phyloP scores from a whole-genome alignment of 176 grass and related monocot genomes.

The Echinochloa phyllopogon region DNA sequence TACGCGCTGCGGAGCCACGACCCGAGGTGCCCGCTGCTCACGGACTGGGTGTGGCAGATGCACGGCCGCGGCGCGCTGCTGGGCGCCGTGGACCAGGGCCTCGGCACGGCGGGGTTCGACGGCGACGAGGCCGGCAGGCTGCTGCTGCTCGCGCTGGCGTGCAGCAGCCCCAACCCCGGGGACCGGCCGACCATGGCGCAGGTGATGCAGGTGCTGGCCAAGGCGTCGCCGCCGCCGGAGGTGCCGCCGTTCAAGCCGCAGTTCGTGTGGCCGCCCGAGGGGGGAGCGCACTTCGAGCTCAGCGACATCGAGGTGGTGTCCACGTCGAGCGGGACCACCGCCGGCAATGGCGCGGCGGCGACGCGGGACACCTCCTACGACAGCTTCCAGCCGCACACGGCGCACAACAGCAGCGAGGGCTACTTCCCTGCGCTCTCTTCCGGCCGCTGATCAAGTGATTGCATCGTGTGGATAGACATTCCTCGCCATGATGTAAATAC shows the following conservation, averaged over 20 bases:
- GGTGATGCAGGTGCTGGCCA: conserved; percentile 57
- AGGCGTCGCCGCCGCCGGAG: conserved; percentile 40
- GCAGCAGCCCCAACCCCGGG: conserved; percentile 52
- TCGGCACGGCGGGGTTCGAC: conserved; percentile 41
- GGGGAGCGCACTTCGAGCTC: conserved; percentile 27
- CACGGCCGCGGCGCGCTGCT: conserved; percentile 54
- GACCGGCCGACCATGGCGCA: conserved; percentile 51
- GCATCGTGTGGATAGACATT: background rate
- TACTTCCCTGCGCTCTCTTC: conserved; percentile 45
- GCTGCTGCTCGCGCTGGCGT: conserved; percentile 59
- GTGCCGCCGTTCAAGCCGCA: conserved; percentile 44
- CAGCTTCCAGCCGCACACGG: background rate
- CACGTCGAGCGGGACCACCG: background rate
- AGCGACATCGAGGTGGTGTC: conserved; percentile 31
- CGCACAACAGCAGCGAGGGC: conserved; percentile 15
- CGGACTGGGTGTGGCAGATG: conserved; percentile 65
- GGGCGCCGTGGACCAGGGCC: conserved; percentile 47
- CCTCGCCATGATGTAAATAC: conserved; percentile 32
- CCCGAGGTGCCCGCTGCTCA: conserved; percentile 32
- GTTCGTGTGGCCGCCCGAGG: conserved; percentile 60
- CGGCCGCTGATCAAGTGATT: conserved; percentile 23
- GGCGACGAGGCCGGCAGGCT: conserved; percentile 41
- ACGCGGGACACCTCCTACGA: conserved; percentile 13
- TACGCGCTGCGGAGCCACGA: conserved; percentile 22
- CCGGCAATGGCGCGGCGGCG: background rate